These are phyloP conservation scores for Phytopythium helicoides DNA, from an alignment of 352 stramenopile species.

Conservation along the genomic window DNA sequence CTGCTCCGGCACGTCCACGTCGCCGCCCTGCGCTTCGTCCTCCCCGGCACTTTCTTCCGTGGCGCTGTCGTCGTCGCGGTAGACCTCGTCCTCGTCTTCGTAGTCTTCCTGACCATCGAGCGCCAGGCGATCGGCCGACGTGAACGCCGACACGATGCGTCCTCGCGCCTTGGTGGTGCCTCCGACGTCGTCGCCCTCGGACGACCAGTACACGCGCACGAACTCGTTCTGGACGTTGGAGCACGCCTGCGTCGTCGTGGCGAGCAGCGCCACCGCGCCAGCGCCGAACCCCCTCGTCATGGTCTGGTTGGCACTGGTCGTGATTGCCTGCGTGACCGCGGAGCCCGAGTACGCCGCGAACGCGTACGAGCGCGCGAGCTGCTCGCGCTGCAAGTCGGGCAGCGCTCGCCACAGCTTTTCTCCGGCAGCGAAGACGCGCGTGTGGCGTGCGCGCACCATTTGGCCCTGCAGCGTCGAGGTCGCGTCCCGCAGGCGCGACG, in stretches of 20 bases:
- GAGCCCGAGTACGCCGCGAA: constrained; percentile 44
- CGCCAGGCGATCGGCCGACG: constrained; percentile 23
- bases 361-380: constrained; percentile 41
- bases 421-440: constrained; percentile 31
- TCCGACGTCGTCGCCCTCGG: constrained; percentile 36
- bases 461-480: constrained; percentile 54
- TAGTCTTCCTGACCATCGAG: constrained; percentile 30
- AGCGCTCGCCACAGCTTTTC: constrained; percentile 47
- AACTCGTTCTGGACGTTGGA: constrained; percentile 54
- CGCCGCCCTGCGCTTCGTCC: constrained; percentile 7
- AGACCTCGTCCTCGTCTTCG: constrained; percentile 22
- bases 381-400: constrained; percentile 33
- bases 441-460: constrained; percentile 45
- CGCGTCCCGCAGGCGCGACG: constrained; percentile 50
- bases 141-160: constrained; percentile 55
- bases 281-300: constrained; percentile 35
- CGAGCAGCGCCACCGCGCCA: constrained; percentile 34
- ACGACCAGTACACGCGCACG: constrained; percentile 44
- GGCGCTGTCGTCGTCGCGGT: constrained; percentile 5
- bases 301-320: constrained; percentile 29
- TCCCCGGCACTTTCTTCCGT: constrained; percentile 20
- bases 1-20: constrained; percentile 44
- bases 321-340: constrained; percentile 37
- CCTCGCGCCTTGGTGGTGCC: constrained; percentile 38
- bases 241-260: constrained; percentile 36